phyloP scores from a whole-genome alignment of 805 yeast species.

The Nematodospora valgi region DNA sequence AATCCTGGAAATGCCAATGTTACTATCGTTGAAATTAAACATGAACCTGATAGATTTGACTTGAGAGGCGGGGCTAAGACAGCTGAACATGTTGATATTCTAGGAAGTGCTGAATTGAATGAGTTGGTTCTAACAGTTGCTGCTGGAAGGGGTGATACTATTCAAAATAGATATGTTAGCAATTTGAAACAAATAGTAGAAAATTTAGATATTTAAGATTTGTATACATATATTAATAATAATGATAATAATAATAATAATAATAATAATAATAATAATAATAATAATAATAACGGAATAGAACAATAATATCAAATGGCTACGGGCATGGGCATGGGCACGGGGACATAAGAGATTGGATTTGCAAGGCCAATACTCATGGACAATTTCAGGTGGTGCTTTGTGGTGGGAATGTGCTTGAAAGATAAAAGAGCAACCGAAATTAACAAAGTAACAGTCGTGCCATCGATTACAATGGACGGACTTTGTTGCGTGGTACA shows the following conservation, averaged over 20 bases:
- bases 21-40: constrained; percentile 83
- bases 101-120: constrained; percentile 90
- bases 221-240: neutral
- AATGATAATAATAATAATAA: neutral
- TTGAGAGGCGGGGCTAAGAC: constrained; percentile 96
- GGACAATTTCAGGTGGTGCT: too few relatives aligned
- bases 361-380: too few relatives aligned
- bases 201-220: constrained; percentile 42
- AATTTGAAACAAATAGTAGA: constrained; percentile 60
- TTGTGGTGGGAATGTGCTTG: too few relatives aligned
- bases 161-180: constrained; percentile 59
- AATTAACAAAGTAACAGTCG: too few relatives aligned
- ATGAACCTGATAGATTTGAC: constrained; percentile 91
- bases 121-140: constrained; percentile 82
- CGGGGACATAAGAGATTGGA: too few relatives aligned
- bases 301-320: too few relatives aligned
- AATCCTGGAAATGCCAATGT: constrained; percentile 79
- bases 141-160: constrained; percentile 69
- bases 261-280: too few relatives aligned
- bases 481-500: too few relatives aligned
- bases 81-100: constrained; percentile 95
- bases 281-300: too few relatives aligned
- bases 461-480: too few relatives aligned
- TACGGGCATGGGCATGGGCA: too few relatives aligned
- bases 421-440: too few relatives aligned